Conservation (phyloP, 2,329 filamentous ascomycete genomes). For the Sporothrix brunneoviolacea region DNA sequence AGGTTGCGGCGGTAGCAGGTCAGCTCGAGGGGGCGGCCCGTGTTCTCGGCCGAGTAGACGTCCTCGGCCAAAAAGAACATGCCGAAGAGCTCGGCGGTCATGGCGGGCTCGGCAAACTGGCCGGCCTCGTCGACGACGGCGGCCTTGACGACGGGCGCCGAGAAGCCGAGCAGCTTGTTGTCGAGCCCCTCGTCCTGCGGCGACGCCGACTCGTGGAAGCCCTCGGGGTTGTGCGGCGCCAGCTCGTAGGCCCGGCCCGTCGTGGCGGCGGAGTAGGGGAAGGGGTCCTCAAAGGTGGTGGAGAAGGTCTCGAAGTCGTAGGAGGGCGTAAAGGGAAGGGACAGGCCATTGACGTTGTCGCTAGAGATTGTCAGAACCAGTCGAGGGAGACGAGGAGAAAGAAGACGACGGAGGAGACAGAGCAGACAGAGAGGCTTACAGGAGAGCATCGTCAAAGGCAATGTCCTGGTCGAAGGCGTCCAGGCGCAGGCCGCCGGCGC, state of each 20-base stretch:
- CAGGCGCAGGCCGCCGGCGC: conserved; percentile 31
- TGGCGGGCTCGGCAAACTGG: conserved; percentile 55
- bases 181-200: conserved; percentile 47
- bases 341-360: conserved; percentile 38
- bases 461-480: conserved; percentile 48
- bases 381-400: not conserved
- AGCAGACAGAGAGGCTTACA: conserved; percentile 36
- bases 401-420: not conserved
- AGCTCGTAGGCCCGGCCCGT: conserved; percentile 20
- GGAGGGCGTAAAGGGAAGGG: conserved; percentile 47
- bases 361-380: conserved; percentile 21
- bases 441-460: conserved; percentile 48
- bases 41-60: conserved; percentile 57
- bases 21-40: conserved; percentile 63
- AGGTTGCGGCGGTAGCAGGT: conserved; percentile 94
- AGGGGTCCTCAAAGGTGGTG: conserved; percentile 59
- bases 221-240: conserved; percentile 13
- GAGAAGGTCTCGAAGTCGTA: conserved; percentile 57
- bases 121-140: conserved; percentile 60
- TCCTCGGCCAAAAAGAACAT: conserved; percentile 87
- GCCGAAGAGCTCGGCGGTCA: conserved; percentile 72
- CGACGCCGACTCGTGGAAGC: conserved; percentile 37
- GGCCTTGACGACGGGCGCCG: conserved; percentile 52
- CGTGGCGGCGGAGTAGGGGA: conserved; percentile 42
- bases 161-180: conserved; percentile 70